These are phyloP conservation scores for Phlebopus sp. DNA, from an alignment of 1,284 basidiomycete species.

Conservation along the genomic window DNA sequence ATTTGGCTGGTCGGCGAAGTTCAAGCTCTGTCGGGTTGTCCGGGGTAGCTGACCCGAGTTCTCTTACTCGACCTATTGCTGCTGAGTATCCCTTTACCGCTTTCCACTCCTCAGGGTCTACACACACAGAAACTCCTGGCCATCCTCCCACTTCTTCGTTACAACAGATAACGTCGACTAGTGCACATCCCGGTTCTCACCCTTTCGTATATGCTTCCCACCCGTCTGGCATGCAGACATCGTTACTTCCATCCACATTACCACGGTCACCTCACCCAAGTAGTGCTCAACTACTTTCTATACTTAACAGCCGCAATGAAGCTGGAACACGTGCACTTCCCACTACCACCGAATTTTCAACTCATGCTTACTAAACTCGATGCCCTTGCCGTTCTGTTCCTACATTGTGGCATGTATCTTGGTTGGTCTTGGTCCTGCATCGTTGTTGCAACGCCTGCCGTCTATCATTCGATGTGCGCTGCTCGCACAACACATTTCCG, in stretches of 20 bases:
- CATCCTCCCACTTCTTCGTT: constrained; percentile 15
- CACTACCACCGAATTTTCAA: constrained; percentile 14
- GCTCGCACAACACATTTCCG: constrained; percentile 4
- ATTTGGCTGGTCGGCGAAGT: constrained; percentile 28
- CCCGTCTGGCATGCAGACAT: constrained; percentile 8
- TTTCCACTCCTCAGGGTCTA: constrained; percentile 16
- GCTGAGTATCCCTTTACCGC: constrained; percentile 15
- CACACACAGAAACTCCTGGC: constrained; percentile 13
- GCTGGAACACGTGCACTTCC: constrained; percentile 10
- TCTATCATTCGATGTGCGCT: constrained; percentile 2
- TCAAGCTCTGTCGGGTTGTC: constrained; percentile 7
- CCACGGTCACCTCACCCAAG: constrained; percentile 22
- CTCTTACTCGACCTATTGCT: constrained; percentile 15
- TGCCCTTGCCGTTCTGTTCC: constrained; percentile 7
- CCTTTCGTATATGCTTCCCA: constrained; percentile 10
- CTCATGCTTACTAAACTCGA: constrained; percentile 26
- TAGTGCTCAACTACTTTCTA: constrained; percentile 34
- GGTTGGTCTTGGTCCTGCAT: constrained; percentile 11
- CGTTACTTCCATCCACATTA: constrained; percentile 6
- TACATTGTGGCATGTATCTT: constrained; percentile 18
- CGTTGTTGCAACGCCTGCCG: constrained; percentile 6
- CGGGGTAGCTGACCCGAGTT: constrained; percentile 13
- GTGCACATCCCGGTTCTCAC: constrained; percentile 7
- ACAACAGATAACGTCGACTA: constrained; percentile 10
- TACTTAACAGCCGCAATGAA: constrained; percentile 32